Evolutionary conservation across 176 grass and related monocot species (phyloP), one percentile per base, ranked within the genome.

Genomic region (Areca catechu): DNA sequence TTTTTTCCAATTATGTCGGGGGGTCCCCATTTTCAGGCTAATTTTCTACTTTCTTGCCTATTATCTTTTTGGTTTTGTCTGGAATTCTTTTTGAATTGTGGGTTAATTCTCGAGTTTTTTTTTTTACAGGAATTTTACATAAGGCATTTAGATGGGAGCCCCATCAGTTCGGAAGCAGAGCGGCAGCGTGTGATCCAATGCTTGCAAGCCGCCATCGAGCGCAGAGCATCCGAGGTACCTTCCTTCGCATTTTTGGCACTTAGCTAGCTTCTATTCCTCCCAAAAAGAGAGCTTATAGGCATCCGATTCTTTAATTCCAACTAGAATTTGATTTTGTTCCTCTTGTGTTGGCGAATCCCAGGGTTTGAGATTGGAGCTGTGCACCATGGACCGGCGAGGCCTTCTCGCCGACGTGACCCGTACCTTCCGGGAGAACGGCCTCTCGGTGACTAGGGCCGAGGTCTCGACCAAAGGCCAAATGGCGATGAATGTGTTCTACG

Each of bases 361-460:
- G 92, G 83, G 92, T 10, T 58, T 91, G 68, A 74, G 66, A 75
- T 83, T 97, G 50, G 83, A 90, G 75, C 71, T 97, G 70, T 71
- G 80, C 75, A 85, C 75, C 24, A 24, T 60, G 18, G 86, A 97
- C 60, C 83, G 81, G 12, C 65, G 69, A 21, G 87, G 92, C 7
- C 79, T 97, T 71, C 92, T 97, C 17, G 87, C 92, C 16, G 69
- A 97, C 29, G 92, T 97, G 43, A 97, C 92, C 16, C 84, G 86
- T 1, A 80, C 79, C 27, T 97, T 97, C 83, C 56, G 83, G 23
- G 86, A 91, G 84, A 88, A 91, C 51, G 74, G 92, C 55, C 88
- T 97, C 72, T 86, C 82, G 3, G 86, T 97, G 14, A 85, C 75
- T 25, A 80, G 77, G 54, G 86, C 87, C 14, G 92, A 97, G 72